Base-by-base conservation (phyloP, 305 asterid species). In the Rubia tinctorum region DNA sequence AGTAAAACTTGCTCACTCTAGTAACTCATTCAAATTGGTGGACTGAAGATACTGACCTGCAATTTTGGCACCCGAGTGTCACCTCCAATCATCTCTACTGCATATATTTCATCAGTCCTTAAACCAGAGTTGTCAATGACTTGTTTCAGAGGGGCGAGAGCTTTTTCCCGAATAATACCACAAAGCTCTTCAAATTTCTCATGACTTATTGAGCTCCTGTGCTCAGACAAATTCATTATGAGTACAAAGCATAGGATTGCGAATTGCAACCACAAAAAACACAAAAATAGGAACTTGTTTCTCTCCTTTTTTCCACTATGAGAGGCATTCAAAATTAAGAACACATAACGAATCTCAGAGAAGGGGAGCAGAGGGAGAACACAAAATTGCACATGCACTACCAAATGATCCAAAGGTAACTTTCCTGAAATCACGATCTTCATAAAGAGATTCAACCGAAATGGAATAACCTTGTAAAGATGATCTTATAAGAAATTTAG, bases 11-110 rank as follows among this genome's bases (percentile, higher is more conserved):
- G 9, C 37, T 8, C 8, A 27, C 62, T 9, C 11, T 44, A 20
- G 30, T 49, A 10, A 37, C 43, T 27, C 39, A n/a, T 69, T 47
- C 66, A 40, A 49, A 70, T 49, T 59, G 27, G 59, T 64, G 69
- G 37, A 76, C 61, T 75, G 53, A 76, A 68, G 59, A 65, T 6
- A 75, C 73, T 68, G 67, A 95, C 99, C 98, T 95, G 97, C 88
- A 95, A 90, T 82, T 88, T 93, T 66, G 97, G 99, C 75, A 95
- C 98, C 75, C 98, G 90, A 47, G 99, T 95, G 85, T 96, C 95
- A 84, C 99, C 99, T 81, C 99, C 99, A 82, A 95, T 91, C 87
- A 95, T 85, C 89, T 95, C 99, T 77, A 95, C 95, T 5, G 96
- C 99, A 79, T 91, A 84, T 80, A 95, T 82, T 75, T 95, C 97